Evolutionary conservation across 352 stramenopile species (phyloP).

Genomic region (Globisporangium spinosum): DNA sequence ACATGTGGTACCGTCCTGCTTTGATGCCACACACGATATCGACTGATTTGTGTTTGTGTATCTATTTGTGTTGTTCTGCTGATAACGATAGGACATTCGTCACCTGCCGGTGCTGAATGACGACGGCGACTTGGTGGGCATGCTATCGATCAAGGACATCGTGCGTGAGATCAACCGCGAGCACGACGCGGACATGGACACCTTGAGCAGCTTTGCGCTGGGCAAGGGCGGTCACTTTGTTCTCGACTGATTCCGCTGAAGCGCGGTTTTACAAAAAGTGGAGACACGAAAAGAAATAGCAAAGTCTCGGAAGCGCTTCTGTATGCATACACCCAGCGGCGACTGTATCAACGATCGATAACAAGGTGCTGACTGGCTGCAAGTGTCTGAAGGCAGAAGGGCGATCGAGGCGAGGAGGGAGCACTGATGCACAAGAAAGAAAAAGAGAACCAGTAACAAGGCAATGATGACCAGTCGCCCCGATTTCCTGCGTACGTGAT

Average conservation of each 20-base stretch:
- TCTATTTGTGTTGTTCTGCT: neutral
- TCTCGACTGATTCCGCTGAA: constrained; percentile 43
- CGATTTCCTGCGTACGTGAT: neutral
- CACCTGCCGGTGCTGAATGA: constrained; percentile 94
- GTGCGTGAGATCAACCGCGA: constrained; percentile 85
- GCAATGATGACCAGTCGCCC: no score
- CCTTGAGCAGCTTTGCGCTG: constrained; percentile 72
- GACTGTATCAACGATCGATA: neutral
- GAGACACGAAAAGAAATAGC: neutral
- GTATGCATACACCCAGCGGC: neutral
- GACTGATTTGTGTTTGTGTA: neutral
- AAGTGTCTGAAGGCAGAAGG: neutral
- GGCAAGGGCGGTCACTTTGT: constrained; percentile 80
- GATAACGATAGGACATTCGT: constrained; percentile 76
- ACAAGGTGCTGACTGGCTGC: neutral
- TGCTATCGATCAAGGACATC: constrained; percentile 95
- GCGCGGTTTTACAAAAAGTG: neutral
- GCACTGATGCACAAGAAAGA: neutral
- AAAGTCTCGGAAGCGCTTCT: neutral
- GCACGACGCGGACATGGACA: constrained; percentile 77
- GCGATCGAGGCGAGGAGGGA: neutral
- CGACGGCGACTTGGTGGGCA: constrained; percentile 85
- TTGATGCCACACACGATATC: no score
- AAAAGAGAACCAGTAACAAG: neutral
- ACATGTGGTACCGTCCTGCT: neutral